Conservation (phyloP, 441 rosid species). For the Metrosideros polymorpha region DNA sequence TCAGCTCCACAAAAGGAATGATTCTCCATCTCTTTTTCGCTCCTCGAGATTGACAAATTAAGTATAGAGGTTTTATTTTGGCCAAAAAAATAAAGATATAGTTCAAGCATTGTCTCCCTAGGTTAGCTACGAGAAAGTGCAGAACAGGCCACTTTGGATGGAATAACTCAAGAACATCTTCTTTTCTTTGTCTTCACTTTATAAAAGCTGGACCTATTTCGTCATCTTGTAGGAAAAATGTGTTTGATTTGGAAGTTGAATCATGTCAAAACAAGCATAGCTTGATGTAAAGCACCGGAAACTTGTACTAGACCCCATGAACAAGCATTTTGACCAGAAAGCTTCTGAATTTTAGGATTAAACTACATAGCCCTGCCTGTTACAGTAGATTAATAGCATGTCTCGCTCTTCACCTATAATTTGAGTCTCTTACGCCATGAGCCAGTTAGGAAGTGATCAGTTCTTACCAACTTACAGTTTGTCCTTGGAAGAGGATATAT, state of each 20-base stretch:
- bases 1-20: background rate
- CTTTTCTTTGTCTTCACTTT: background rate
- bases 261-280: background rate
- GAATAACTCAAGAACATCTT: background rate
- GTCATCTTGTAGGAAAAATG: background rate
- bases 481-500: conserved; percentile 38
- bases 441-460: background rate
- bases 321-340: background rate
- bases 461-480: background rate
- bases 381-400: background rate
- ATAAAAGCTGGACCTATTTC: background rate
- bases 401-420: background rate
- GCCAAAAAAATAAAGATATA: background rate
- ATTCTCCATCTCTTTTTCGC: background rate
- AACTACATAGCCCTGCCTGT: background rate
- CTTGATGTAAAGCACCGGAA: background rate
- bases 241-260: background rate
- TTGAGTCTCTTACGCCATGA: background rate
- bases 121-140: background rate
- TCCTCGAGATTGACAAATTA: background rate
- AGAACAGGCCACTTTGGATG: background rate
- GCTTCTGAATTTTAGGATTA: background rate
- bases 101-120: background rate
- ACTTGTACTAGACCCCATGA: background rate
- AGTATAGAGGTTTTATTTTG: no score